phyloP scores from a whole-genome alignment of 2,329 filamentous ascomycete genomes.

The Raffaelea albimanens region DNA sequence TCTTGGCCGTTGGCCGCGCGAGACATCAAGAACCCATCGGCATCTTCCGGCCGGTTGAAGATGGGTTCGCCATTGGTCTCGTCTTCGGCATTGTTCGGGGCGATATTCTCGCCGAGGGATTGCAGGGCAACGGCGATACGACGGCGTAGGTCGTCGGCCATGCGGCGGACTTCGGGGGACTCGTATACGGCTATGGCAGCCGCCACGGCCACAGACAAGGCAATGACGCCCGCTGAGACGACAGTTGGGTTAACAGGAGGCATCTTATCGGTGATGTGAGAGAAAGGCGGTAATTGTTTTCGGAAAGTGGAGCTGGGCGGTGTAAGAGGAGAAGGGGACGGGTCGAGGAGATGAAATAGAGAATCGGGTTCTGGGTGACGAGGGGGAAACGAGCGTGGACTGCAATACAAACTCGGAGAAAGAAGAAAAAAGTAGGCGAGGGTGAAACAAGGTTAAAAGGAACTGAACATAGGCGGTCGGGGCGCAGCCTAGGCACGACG shows the following conservation, averaged over 20 bases:
- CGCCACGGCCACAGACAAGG: conserved; percentile 46
- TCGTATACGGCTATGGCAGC: conserved; percentile 54
- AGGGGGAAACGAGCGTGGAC: no score
- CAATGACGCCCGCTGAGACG: conserved; percentile 48
- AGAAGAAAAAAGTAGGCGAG: no score
- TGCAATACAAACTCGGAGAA: no score
- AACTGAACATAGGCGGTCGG: no score
- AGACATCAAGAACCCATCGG: conserved; percentile 51
- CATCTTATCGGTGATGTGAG: conserved; percentile 24
- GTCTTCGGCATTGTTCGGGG: conserved; percentile 19
- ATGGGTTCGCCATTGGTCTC: conserved; percentile 35
- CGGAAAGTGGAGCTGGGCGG: background rate
- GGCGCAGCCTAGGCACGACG: no score
- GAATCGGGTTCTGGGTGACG: no score
- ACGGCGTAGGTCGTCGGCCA: conserved; percentile 51
- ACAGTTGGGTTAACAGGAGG: conserved; percentile 46
- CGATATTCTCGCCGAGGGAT: conserved; percentile 47
- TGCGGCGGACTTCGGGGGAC: conserved; percentile 52
- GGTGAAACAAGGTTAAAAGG: background rate
- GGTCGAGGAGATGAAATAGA: background rate
- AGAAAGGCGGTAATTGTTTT: background rate
- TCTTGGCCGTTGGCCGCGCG: conserved; percentile 31
- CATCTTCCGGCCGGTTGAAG: conserved; percentile 58
- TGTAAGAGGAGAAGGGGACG: no score
- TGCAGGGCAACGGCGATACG: conserved; percentile 52